Conservation (phyloP, 306 rosid genomes). For the Pyrus betulifolia region DNA sequence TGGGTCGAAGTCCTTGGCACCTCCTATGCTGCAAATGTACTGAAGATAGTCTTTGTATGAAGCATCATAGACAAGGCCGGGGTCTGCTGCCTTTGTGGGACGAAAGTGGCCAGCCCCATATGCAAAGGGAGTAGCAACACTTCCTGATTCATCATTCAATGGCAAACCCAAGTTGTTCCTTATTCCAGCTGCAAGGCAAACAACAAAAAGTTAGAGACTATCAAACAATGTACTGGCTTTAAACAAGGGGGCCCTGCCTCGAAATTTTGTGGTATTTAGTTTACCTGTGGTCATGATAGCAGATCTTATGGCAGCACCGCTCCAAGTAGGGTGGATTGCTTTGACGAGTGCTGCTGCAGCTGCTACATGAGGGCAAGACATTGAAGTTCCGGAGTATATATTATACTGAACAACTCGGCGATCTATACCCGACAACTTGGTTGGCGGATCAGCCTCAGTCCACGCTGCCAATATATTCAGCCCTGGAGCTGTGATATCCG, state of each 20-base stretch:
- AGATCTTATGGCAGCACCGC: conserved; percentile 78
- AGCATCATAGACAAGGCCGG: conserved; percentile 82
- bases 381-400: conserved; percentile 81
- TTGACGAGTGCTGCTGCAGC: conserved; percentile 73
- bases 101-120: conserved; percentile 80
- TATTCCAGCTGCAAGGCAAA: conserved; percentile 37
- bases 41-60: conserved; percentile 64
- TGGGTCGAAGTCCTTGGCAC: conserved; percentile 20
- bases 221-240: not conserved
- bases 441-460: conserved; percentile 65
- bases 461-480: conserved; percentile 90
- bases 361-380: conserved; percentile 90
- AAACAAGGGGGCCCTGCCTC: not conserved
- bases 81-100: conserved; percentile 61
- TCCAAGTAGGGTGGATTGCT: conserved; percentile 83
- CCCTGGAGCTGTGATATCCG: conserved; percentile 94
- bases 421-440: conserved; percentile 43
- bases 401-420: conserved; percentile 57
- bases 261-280: not conserved
- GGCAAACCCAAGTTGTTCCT: conserved; percentile 55
- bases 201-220: not conserved
- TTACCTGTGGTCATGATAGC: conserved; percentile 89
- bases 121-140: conserved; percentile 58
- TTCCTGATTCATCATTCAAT: conserved; percentile 53
- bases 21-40: conserved; percentile 44